Conservation (phyloP, 2,329 filamentous ascomycete species). For the Camptophora hylomeconis region DNA sequence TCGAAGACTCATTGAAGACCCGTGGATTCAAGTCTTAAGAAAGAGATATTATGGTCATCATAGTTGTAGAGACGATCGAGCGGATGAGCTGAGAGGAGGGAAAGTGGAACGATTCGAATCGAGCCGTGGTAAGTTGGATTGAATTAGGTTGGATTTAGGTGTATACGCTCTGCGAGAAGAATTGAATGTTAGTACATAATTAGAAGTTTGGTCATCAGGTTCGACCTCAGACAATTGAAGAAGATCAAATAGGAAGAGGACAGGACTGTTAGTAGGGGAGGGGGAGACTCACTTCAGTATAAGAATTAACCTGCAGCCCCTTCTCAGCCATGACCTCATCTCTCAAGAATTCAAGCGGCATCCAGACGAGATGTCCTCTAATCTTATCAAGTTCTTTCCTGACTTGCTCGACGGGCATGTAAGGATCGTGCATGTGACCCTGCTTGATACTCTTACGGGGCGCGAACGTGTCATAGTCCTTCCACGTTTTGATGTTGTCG, state of each 20-base stretch:
- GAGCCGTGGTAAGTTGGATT: no score
- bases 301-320: slow-evolving; percentile 72
- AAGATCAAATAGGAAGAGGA: not conserved
- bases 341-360: slow-evolving; percentile 77
- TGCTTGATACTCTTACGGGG: slow-evolving; percentile 56
- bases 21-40: no score
- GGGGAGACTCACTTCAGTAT: slow-evolving; percentile 78
- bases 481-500: slow-evolving; percentile 73
- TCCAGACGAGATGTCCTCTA: slow-evolving; percentile 84
- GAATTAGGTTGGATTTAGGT: slow-evolving; percentile 17
- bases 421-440: slow-evolving; percentile 76
- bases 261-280: slow-evolving; percentile 8
- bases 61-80: no score
- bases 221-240: slow-evolving; percentile 1
- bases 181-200: slow-evolving; percentile 9
- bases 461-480: slow-evolving; percentile 74
- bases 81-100: no score
- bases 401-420: slow-evolving; percentile 59
- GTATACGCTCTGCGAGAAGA: slow-evolving; percentile 21
- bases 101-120: no score
- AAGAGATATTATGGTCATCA: no score
- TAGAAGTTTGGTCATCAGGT: not conserved
- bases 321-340: slow-evolving; percentile 82
- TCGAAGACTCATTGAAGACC: no score
- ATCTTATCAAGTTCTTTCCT: slow-evolving; percentile 64